phyloP scores from a whole-genome alignment of 2,329 filamentous ascomycete species.

The Raffaelea arxii region DNA sequence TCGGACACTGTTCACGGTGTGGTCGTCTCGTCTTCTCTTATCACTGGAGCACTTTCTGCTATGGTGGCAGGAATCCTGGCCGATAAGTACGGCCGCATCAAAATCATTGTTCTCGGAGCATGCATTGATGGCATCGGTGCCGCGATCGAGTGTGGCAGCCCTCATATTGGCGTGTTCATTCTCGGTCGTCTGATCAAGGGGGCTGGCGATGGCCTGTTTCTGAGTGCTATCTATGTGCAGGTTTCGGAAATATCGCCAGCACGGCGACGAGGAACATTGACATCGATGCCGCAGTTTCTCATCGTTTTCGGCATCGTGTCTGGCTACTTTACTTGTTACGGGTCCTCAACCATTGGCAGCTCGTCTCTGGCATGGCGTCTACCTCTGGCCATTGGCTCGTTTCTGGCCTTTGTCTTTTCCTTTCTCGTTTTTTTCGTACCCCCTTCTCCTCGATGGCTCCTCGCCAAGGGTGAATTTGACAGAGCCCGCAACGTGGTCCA shows the following conservation, averaged over 20 bases:
- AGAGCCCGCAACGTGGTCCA: constrained; percentile 31
- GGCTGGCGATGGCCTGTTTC: constrained; percentile 46
- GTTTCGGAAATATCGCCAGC: constrained; percentile 51
- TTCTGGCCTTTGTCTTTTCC: constrained; percentile 22
- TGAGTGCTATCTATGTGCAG: constrained; percentile 42
- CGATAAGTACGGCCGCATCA: constrained; percentile 41
- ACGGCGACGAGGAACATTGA: constrained; percentile 37
- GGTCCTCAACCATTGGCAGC: constrained; percentile 30
- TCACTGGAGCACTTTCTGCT: constrained; percentile 49
- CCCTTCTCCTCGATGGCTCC: constrained; percentile 47
- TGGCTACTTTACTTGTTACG: constrained; percentile 54
- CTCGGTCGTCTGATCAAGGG: constrained; percentile 45
- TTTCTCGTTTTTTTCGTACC: constrained; percentile 26
- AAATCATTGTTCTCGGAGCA: constrained; percentile 41
- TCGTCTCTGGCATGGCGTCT: constrained; percentile 46
- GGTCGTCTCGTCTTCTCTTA: constrained; percentile 49
- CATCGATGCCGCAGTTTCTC: constrained; percentile 42
- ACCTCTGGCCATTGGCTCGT: constrained; percentile 33
- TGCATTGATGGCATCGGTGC: constrained; percentile 43
- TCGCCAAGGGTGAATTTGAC: constrained; percentile 28
- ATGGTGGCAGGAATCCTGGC: constrained; percentile 47
- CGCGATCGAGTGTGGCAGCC: constrained; percentile 26
- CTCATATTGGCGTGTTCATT: constrained; percentile 40
- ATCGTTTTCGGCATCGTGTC: constrained; percentile 39
- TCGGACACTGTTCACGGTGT: constrained; percentile 47